Evolutionary conservation across 768 basidiomycete species (phyloP), one percentile per base, ranked within the genome.

Genomic region (Polyporus arcularius): DNA sequence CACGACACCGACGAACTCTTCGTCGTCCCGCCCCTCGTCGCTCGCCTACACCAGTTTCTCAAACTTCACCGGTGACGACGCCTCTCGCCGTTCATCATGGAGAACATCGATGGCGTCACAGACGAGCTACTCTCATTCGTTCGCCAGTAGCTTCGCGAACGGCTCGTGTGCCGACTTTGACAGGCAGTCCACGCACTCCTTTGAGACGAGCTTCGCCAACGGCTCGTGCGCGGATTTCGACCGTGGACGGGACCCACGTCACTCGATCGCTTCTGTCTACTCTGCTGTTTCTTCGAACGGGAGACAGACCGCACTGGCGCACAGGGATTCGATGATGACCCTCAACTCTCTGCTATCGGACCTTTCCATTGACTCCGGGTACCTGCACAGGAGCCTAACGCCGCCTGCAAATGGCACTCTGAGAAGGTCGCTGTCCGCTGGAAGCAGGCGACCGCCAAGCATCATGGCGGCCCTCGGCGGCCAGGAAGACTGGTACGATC

Each of bases 331-430:
- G n/a, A 64, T 72, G 32, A 58, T 66, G 47, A 73, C 71, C 18
- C 68, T 74, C 39, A 62, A 67, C 54, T 74, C 73, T 32, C 42
- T 73, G 54, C 56, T 72, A 40, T 71, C 72, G 10, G 62, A 69
- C 38, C 49, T 64, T 21, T 73, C 73, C 18, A 70, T 72, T 30
- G 72, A 75, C 57, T 71, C 69, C 12, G 54, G 57, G 30, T 65
- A 72, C 10, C 61, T 72, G 5, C 70, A 71, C 15, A 50, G 60
- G 39, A 64, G 64, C 48, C 31, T 58, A 39, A 63, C 64, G 15
- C 57, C 66, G 8, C 65, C 66, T 4, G 57, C 53, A 4, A 58
- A 64, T 48, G 58, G 53, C 14, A 65, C 35, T 10, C 56, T 66
- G 35, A 58, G 63, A 30, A 63, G 69, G 21, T 69, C 67, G 28